Base-by-base conservation (phyloP, 2,329 filamentous ascomycete species). In the Colletotrichum zoysiae region DNA sequence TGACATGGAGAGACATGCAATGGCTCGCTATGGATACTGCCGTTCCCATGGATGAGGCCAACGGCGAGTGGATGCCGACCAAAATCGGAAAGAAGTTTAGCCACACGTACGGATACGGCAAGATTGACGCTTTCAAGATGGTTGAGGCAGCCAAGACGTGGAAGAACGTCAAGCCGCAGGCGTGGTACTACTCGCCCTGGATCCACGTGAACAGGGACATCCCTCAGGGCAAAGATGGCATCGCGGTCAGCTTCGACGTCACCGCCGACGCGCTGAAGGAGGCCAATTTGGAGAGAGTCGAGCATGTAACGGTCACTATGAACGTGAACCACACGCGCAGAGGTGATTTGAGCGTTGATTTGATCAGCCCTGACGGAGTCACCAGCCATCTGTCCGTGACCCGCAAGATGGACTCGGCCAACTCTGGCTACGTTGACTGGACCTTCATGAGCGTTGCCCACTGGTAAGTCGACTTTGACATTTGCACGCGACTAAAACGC, bases 361-460 rank as follows among this genome's bases (percentile, higher is more conserved):
- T 99, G 57, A 89, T 93, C 78, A 97, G 95, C 76, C 96, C 96
- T 0, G 86, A 89, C 42, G 93, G 94, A 12, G 84, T 98, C 70
- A 86, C 94, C 74, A 97, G 94, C 78, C 92, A 97, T 78, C 89
- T 99, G 65, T 92, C 95, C 5, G 93, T 91, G 16, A 85, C 92
- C 1, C 92, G 96, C 74, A 87, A 87, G 71, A 81, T 89, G 30
- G 96, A 99, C 80, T 84, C 87, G 1, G 88, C 87, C 46, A 79
- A 83, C 0, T 82, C 83, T 30, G 96, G 96, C 11, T 99, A 98
- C 80, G 84, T 91, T 48, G 94, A 98, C 82, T 99, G 96, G 96
- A 98, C 95, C 0, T 99, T 99, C 78, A 99, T 99, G 96, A 97
- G 92, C 73, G 96, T 99, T 48, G 95, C 92, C 74, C 96, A 99